Base-by-base conservation (phyloP, 2,329 filamentous ascomycete species). In the Calycina marina region DNA sequence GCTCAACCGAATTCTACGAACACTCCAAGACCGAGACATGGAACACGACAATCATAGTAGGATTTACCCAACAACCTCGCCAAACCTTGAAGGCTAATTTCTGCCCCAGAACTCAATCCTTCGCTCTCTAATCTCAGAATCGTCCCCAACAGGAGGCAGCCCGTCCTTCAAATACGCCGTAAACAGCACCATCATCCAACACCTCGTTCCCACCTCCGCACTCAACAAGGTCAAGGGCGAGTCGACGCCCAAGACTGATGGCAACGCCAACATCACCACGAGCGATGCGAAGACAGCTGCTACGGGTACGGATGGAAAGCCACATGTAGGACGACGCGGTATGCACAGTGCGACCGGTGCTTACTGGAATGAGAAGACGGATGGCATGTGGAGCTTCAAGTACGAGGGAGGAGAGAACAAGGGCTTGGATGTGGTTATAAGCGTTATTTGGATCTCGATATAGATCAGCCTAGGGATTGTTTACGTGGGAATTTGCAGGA, bases 171-270 rank as follows among this genome's bases (percentile, higher is more conserved):
- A 96, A 60, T 96, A 88, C 61, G 83, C 85, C 47, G 85, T 93
- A 61, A 96, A 93, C 68, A 92, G 83, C 65, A 96, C 88, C 44
- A 94, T 96, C 53, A 92, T 96, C 47, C 88, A 98, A 64, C 88
- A 96, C 62, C 66, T 88, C 18, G 72, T 78, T 13, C 71, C 77
- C 34, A 77, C 72, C 9, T 69, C 72, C 17, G 62, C 70, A 35
- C 61, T 74, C 31, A 77, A 72, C 59, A 73, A 72, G 58, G 20
- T n/a, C 8, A 22, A 22, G n/a, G n/a, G 20, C 20, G 20, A 22
- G 20, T 54, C 70, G 44, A 69, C 40, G 63, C 59, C 46, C 58
- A 43, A 47, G 25, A 32, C 36, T 10, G 44, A 58, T 31, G 51
- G 53, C 41, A 52, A 57, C 17, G 62, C 68, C n/a, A 60, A 61